Evolutionary conservation across 495 filamentous ascomycete genomes (phyloP), one percentile per base, ranked within the genome.

Genomic region (Lepidopterella palustris): DNA sequence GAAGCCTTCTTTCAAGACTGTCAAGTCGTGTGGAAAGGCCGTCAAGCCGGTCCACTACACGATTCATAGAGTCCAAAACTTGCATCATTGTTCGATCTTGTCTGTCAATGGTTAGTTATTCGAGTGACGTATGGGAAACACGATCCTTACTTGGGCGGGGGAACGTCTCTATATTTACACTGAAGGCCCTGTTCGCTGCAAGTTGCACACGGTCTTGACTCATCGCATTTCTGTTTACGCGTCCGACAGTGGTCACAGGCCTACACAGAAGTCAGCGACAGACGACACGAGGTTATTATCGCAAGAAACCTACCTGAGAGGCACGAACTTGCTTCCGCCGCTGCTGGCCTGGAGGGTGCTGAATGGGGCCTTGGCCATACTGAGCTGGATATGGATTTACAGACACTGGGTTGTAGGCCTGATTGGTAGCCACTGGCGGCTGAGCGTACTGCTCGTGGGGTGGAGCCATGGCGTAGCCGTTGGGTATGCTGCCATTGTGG

Each of bases 171-270:
- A 67, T 87, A 88, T 65, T 79, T 77, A 72, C 85, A 88, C 21
- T 80, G 75, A 6, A 81, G 70, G 45, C 75, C 76, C 61, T 84
- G 70, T 79, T 84, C 53, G 76, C 75, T 68, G 60, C 75, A 77
- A 54, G 72, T 75, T n/a, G 67, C 68, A 57, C 75, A 77, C 4
- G 75, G 75, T 21, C 64, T 67, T 1, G 64, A 65, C 74, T 88
- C 85, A 58, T 87, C 83, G 68, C 85, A 88, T 71, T 86, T 87
- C 26, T 84, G 84, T 68, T 88, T 88, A n/a, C 85, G 76, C 53
- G 78, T 73, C 50, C 85, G 78, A 72, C 85, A 88, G 65, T 78
- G 79, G 61, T 88, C 84, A 70, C 85, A 88, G 28, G 85, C 85
- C 79, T 87, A 70, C n/a, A 25, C 15, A 2, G 15, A 6, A 9